Base-by-base conservation (phyloP, 202 grass and related monocot genomes). In the Eragrostis tef region DNA sequence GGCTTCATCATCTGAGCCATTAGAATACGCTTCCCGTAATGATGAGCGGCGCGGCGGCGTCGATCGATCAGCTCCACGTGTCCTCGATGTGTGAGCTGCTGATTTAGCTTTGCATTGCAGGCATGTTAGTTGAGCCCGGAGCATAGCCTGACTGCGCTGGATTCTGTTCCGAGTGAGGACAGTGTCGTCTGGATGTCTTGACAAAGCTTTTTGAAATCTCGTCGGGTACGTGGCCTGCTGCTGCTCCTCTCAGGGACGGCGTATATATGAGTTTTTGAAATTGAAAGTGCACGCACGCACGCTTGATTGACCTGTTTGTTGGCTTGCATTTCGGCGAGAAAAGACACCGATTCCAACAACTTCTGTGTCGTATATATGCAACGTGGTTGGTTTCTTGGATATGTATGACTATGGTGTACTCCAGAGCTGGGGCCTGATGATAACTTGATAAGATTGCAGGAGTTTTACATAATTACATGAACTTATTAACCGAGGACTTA, bases 41-140 rank as follows among this genome's bases (percentile, higher is more conserved):
- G 48, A 79, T 54, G 77, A 79, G 21, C 60, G 17, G 24, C 47
- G 4, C 71, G 62, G 61, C 75, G 26, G 19, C 26, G 46, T 19
- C 19, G 26, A 66, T 19, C 19, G 26, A 66, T 67, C 45, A 1
- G 4, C 7, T n/a, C 61, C 76, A 79, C 76, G 76, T 75, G 36
- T 59, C 4, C 6, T 20, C 47, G 1, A 9, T 15, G 34, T 31
- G 24, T 31, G 11, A 16, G 12, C 67, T 16, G 5, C 11, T 25
- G n/a, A 24, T 58, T 12, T 48, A 26, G 7, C 54, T 49, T 24
- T 21, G 51, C 29, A 31, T 39, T 39, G 34, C 34, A 39, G 34
- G 17, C 54, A 56, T 56, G 54, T 24, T 49, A 13, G 3, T 49
- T 24, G 54, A 58, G 22, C 20, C 54, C 54, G 7, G 54, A 58